phyloP scores from a whole-genome alignment of 163 green algal genomes.

The Botryococcus braunii region DNA sequence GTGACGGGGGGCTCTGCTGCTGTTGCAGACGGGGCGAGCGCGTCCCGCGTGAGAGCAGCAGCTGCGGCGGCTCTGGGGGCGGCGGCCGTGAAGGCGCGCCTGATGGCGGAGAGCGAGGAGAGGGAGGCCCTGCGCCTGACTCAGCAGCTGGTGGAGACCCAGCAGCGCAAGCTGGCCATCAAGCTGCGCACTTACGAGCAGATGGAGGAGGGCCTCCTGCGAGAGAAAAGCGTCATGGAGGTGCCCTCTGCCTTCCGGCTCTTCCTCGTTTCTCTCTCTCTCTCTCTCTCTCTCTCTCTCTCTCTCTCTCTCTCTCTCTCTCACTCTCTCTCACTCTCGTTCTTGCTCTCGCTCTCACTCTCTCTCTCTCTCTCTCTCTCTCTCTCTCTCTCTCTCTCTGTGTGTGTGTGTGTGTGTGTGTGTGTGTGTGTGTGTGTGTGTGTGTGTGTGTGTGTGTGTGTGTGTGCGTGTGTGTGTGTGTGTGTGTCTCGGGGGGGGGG shows the following conservation, averaged over 20 bases:
- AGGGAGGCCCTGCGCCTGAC: slow-evolving; percentile 56
- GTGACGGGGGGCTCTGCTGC: neutral
- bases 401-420: no score
- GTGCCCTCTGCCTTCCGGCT: neutral
- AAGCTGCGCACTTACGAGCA: slow-evolving; percentile 27
- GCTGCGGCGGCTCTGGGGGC: slow-evolving; percentile 58
- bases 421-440: no score
- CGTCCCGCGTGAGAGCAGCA: slow-evolving; percentile 30
- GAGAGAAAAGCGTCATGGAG: slow-evolving; percentile 13
- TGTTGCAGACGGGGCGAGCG: slow-evolving; percentile 9
- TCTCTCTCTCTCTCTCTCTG: no score
- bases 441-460: no score
- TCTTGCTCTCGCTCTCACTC: neutral
- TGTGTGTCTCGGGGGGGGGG: no score
- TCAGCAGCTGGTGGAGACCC: slow-evolving; percentile 23
- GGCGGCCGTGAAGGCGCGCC: slow-evolving; percentile 67
- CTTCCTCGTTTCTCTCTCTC: neutral
- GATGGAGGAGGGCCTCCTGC: slow-evolving; percentile 16
- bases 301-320: neutral
- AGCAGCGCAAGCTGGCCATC: slow-evolving; percentile 31
- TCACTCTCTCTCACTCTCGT: neutral
- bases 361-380: no score
- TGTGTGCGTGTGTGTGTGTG: no score
- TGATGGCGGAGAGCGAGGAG: slow-evolving; percentile 77
- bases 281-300: neutral